phyloP scores from a whole-genome alignment of 257 asterid genomes.

The Solanum sparsipilum region DNA sequence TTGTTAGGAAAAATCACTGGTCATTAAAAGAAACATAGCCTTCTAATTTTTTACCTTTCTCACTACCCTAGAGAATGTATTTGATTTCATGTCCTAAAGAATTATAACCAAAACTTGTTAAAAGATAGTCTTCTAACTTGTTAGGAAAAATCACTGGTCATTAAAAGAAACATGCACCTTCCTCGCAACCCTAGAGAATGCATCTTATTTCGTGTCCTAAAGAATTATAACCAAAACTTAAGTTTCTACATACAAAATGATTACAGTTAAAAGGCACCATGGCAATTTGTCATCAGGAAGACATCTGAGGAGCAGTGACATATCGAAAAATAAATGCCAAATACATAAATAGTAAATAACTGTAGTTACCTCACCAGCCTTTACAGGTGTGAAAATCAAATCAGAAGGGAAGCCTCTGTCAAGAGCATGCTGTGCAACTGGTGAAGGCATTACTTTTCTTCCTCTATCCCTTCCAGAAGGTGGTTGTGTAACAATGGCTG shows the following conservation, averaged over 20 bases:
- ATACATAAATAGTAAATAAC: neutral
- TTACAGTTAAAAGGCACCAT: neutral
- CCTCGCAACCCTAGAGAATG: neutral
- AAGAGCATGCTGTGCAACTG: constrained; percentile 83
- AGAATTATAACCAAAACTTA: neutral
- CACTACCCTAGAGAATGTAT: neutral
- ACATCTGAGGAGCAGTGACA: neutral
- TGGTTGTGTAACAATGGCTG: constrained; percentile 90
- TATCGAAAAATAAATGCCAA: neutral
- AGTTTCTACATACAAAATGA: neutral
- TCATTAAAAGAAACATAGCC: neutral
- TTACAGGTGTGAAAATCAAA: constrained; percentile 65
- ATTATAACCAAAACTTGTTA: neutral
- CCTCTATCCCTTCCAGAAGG: constrained; percentile 91
- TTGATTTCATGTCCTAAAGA: neutral
- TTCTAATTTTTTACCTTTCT: neutral
- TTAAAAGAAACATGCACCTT: neutral
- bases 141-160: neutral
- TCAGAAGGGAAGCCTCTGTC: constrained; percentile 67
- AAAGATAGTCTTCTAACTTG: neutral
- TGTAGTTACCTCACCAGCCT: constrained; percentile 75
- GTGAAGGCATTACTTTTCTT: constrained; percentile 82
- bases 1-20: neutral
- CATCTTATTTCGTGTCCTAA: neutral
- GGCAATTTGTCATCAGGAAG: neutral